Base-by-base conservation (phyloP, 1,284 basidiomycete genomes). In the Sporisorium exsertum region DNA sequence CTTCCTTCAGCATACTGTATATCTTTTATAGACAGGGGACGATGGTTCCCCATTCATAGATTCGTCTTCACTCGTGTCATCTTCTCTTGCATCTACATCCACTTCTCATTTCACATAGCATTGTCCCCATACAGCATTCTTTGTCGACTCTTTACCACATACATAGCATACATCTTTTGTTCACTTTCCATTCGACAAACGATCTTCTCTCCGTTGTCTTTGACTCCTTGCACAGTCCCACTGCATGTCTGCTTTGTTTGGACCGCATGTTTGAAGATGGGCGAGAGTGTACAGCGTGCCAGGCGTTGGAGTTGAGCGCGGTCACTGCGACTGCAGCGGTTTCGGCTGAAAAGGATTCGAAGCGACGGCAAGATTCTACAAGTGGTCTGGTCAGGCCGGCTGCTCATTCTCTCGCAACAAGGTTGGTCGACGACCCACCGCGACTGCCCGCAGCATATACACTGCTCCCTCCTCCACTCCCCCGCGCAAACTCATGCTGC, bases 401-500 rank as follows among this genome's bases (percentile, higher is more conserved):
- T n/a, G n/a, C n/a, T n/a, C n/a, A n/a, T n/a, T n/a, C n/a, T n/a
- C n/a, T n/a, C n/a, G n/a, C n/a, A n/a, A n/a, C n/a, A n/a, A 70
- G 20, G 18, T 71, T 71, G 32, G 40, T 40, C 50, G 62, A 65
- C 45, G 58, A 62, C 1, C 62, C 69, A 9, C 53, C 69, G 2
- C 69, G 50, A 42, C 64, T 58, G 7, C 70, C 69, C 18, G 64
- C 56, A 2, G 47, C 59, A 43, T 72, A 72, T 33, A 72, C 62
- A 18, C 35, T 40, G 42, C 60, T 58, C 3, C n/a, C 35, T 3
- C n/a, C 55, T 16, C 32, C 42, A 20, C 42, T 15, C 55, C 22
- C 26, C 20, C 46, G 10, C 2, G 15, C 46, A 7, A 53, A n/a
- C 18, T 71, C 68, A 9, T 71, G 68, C 59, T 71, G 68, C 59